phyloP scores from a whole-genome alignment of 2,329 filamentous ascomycete species.

The Xylaria digitata region DNA sequence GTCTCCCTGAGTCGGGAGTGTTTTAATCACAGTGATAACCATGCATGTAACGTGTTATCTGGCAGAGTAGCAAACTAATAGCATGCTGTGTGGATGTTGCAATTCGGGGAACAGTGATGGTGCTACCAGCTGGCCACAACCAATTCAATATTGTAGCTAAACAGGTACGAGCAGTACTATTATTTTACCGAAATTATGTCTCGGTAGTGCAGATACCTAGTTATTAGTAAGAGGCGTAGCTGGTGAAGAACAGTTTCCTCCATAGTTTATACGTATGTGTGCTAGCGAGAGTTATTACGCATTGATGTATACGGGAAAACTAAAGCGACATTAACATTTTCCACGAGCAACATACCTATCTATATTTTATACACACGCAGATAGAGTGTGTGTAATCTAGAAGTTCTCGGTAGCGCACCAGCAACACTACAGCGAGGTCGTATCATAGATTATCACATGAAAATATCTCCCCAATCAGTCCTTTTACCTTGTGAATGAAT shows the following conservation, averaged over 20 bases:
- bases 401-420: background rate
- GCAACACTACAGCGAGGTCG: too few relatives aligned
- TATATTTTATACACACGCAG: background rate
- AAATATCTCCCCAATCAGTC: background rate
- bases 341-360: too few relatives aligned
- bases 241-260: background rate
- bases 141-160: too few relatives aligned
- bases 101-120: background rate
- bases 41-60: slow-evolving; percentile 8
- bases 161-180: background rate
- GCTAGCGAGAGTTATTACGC: too few relatives aligned
- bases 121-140: background rate
- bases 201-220: background rate
- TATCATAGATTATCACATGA: background rate
- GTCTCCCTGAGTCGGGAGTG: background rate
- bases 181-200: background rate
- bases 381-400: background rate
- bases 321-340: slow-evolving; percentile 1
- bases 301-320: background rate
- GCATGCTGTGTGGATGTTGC: background rate
- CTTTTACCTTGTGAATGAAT: too few relatives aligned
- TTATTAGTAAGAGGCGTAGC: background rate
- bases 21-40: background rate
- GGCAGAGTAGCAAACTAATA: background rate
- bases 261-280: background rate